Percentiles rank a stretch among this genome's conserved stretches.
These are phyloP conservation scores for Pythium angustatum DNA, from an alignment of 352 stramenopile genomes.

Conservation along the genomic window DNA sequence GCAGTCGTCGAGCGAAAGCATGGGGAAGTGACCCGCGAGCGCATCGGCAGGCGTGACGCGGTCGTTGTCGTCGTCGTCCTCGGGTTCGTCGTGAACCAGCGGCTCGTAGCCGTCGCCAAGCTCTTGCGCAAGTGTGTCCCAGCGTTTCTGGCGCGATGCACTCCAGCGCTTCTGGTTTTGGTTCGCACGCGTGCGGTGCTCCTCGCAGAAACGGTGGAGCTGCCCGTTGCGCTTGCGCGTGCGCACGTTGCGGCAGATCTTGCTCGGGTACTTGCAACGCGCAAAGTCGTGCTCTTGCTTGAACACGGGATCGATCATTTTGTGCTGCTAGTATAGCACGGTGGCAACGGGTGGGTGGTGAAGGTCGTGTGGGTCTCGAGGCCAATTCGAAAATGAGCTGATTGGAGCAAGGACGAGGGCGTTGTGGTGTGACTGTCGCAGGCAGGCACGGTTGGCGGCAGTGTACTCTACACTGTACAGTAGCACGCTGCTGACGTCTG, in stretches of 20 bases:
- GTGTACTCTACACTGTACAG: too few species aligned
- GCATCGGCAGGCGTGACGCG: background rate
- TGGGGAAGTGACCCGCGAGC: background rate
- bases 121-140: slow-evolving; percentile 5
- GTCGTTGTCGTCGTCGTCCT: background rate
- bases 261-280: slow-evolving; percentile 9
- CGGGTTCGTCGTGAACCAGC: background rate
- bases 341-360: too few species aligned
- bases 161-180: slow-evolving; percentile 8
- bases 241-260: slow-evolving; percentile 2
- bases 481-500: too few species aligned
- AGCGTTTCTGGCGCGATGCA: slow-evolving; percentile 2
- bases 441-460: too few species aligned
- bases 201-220: slow-evolving; percentile 7
- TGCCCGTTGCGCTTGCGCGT: slow-evolving; percentile 7
- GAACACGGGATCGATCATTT: slow-evolving; percentile 7
- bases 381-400: too few species aligned
- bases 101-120: background rate
- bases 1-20: slow-evolving; percentile 9
- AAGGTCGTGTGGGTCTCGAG: too few species aligned
- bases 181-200: background rate
- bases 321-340: too few species aligned
- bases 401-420: too few species aligned
- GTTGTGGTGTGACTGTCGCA: too few species aligned
- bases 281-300: slow-evolving; percentile 3